Evolutionary conservation across 176 grass and related monocot genomes (phyloP).

Genomic region (Saccharum spontaneum): DNA sequence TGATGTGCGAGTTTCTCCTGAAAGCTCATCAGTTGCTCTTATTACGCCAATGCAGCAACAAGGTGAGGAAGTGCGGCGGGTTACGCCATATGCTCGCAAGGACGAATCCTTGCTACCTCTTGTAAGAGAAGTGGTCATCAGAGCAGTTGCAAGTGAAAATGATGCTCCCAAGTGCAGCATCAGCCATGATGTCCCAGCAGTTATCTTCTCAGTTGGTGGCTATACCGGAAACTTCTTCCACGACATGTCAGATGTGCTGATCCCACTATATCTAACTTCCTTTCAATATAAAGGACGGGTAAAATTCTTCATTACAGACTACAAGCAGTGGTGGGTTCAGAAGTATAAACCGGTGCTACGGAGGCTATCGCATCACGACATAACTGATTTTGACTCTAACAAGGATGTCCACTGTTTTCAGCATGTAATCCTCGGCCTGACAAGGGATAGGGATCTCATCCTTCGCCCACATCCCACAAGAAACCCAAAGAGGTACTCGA

Average conservation of each 20-base stretch:
- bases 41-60: slow-evolving; percentile 9
- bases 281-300: slow-evolving; percentile 51
- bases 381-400: slow-evolving; percentile 58
- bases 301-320: slow-evolving; percentile 52
- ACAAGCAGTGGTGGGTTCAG: slow-evolving; percentile 62
- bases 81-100: slow-evolving; percentile 54
- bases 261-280: slow-evolving; percentile 63
- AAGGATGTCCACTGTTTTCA: slow-evolving; percentile 55
- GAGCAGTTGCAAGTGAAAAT: slow-evolving; percentile 27
- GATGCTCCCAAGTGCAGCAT: slow-evolving; percentile 41
- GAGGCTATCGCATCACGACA: slow-evolving; percentile 36
- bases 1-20: slow-evolving; percentile 46
- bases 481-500: slow-evolving; percentile 50
- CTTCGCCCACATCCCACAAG: slow-evolving; percentile 45
- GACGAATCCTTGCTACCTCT: slow-evolving; percentile 46
- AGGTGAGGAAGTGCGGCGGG: slow-evolving; percentile 5
- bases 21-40: slow-evolving; percentile 43
- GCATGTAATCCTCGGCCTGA: slow-evolving; percentile 48
- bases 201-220: slow-evolving; percentile 64
- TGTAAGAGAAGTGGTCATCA: slow-evolving; percentile 58
- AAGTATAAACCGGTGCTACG: slow-evolving; percentile 55
- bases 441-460: slow-evolving; percentile 62
- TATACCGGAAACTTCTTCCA: slow-evolving; percentile 80
- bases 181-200: slow-evolving; percentile 48
- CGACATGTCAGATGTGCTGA: slow-evolving; percentile 61